A percentile compares a stretch with the other conserved stretches of the same genome.
These are phyloP conservation scores for Oropetium thomaeum DNA, from an alignment of 176 grass and related monocot species.

Conservation along the genomic window DNA sequence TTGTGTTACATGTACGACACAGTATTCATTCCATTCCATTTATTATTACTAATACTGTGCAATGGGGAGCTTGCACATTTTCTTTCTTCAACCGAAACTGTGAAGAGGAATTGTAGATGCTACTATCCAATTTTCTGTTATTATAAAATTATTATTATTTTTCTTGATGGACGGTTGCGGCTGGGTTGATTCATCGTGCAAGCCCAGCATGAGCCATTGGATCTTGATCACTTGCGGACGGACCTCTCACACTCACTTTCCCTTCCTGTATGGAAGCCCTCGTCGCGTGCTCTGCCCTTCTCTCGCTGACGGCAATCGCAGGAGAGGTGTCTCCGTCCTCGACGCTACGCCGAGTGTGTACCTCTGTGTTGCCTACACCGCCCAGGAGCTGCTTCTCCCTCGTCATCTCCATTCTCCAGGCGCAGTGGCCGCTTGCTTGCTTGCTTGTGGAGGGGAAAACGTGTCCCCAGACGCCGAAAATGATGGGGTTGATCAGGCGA, in stretches of 20 bases:
- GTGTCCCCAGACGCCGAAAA: background rate
- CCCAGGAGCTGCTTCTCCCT: background rate
- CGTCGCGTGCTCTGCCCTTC: background rate
- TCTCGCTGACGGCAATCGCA: constrained; percentile 21
- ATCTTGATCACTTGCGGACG: background rate
- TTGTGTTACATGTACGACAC: constrained; percentile 37
- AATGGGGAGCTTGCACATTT: constrained; percentile 21
- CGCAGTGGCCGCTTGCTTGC: background rate
- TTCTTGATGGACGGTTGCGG: background rate
- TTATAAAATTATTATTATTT: too few relatives aligned
- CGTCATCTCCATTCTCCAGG: background rate
- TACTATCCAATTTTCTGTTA: too few relatives aligned
- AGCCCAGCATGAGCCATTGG: background rate
- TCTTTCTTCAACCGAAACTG: background rate
- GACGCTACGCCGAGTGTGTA: background rate
- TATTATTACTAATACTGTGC: constrained; percentile 19
- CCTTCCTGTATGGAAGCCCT: constrained; percentile 20
- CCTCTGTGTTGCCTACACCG: background rate
- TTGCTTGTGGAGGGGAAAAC: background rate
- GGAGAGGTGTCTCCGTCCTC: background rate
- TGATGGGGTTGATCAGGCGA: background rate
- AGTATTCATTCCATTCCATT: constrained; percentile 50
- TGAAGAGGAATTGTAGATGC: background rate
- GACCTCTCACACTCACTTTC: background rate
- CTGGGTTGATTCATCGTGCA: background rate